These are phyloP conservation scores for Diaporthe destruens DNA, from an alignment of 2,329 filamentous ascomycete genomes.

Conservation along the genomic window DNA sequence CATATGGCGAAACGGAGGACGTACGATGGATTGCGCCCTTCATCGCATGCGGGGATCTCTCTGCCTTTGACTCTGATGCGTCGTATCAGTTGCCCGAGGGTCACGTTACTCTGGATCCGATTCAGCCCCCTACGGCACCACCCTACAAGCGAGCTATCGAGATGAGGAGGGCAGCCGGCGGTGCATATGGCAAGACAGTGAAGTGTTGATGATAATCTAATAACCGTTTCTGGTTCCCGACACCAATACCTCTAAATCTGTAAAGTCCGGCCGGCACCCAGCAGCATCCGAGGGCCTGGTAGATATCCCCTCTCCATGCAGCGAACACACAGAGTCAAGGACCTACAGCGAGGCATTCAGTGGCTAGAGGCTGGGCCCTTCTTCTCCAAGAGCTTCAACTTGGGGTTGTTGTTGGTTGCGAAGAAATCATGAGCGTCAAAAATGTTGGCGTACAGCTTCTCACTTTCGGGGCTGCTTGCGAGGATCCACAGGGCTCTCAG, in stretches of 20 bases:
- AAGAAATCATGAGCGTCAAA: slow-evolving; percentile 55
- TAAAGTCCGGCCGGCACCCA: background rate
- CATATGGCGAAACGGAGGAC: slow-evolving; percentile 54
- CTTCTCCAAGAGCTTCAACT: slow-evolving; percentile 54
- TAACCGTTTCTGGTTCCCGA: background rate
- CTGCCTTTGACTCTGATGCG: slow-evolving; percentile 94
- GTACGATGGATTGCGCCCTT: slow-evolving; percentile 92
- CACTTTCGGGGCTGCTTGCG: slow-evolving; percentile 53
- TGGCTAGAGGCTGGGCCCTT: slow-evolving; percentile 48
- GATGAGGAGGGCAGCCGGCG: slow-evolving; percentile 80
- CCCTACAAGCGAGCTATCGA: slow-evolving; percentile 94
- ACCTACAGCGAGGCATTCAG: background rate
- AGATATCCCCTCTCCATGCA: background rate
- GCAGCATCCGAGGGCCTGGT: background rate
- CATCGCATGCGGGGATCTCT: slow-evolving; percentile 95
- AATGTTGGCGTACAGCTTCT: slow-evolving; percentile 61
- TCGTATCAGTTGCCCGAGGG: slow-evolving; percentile 91
- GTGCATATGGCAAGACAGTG: slow-evolving; percentile 80
- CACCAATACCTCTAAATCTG: background rate
- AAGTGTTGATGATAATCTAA: slow-evolving; percentile 25
- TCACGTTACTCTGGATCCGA: slow-evolving; percentile 87
- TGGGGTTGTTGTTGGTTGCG: slow-evolving; percentile 16
- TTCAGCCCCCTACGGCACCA: slow-evolving; percentile 95
- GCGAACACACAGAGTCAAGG: background rate
- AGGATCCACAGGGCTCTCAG: slow-evolving; percentile 72